These are phyloP conservation scores for Dactylis glomerata DNA, from an alignment of 176 grass and related monocot genomes.

Conservation along the genomic window DNA sequence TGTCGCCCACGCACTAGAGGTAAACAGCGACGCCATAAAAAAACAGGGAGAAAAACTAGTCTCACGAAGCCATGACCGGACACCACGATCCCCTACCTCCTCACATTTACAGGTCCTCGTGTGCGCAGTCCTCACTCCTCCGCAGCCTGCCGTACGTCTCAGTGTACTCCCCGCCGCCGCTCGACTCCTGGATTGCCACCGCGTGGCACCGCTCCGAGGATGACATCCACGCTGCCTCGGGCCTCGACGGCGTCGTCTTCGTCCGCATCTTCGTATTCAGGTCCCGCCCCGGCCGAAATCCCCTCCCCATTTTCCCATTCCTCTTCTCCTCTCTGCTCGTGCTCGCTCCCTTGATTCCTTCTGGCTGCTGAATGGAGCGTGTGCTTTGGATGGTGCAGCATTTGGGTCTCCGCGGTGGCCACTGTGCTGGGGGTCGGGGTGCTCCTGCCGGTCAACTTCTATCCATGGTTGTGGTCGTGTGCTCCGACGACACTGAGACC, in stretches of 20 bases:
- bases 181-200: slow-evolving; percentile 43
- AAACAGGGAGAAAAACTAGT: too few relatives aligned
- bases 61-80: too few relatives aligned
- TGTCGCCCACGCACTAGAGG: too few relatives aligned
- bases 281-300: slow-evolving; percentile 8
- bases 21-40: too few relatives aligned
- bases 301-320: not conserved
- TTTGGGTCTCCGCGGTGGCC: slow-evolving; percentile 69
- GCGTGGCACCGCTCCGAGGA: slow-evolving; percentile 76
- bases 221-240: slow-evolving; percentile 58
- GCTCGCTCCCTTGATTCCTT: not conserved
- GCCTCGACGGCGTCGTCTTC: slow-evolving; percentile 87
- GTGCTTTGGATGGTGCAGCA: slow-evolving; percentile 50
- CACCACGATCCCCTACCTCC: too few relatives aligned
- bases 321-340: not conserved
- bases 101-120: too few relatives aligned
- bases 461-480: too few relatives aligned
- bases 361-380: not conserved
- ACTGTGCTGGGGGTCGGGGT: slow-evolving; percentile 61
- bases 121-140: too few relatives aligned
- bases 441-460: slow-evolving; percentile 80
- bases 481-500: too few relatives aligned
- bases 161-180: slow-evolving; percentile 70
- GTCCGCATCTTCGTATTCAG: slow-evolving; percentile 89
- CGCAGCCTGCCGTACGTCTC: slow-evolving; percentile 42